Evolutionary conservation across 2,329 filamentous ascomycete genomes (phyloP).

Genomic region (Decorospora gaudefroyi): DNA sequence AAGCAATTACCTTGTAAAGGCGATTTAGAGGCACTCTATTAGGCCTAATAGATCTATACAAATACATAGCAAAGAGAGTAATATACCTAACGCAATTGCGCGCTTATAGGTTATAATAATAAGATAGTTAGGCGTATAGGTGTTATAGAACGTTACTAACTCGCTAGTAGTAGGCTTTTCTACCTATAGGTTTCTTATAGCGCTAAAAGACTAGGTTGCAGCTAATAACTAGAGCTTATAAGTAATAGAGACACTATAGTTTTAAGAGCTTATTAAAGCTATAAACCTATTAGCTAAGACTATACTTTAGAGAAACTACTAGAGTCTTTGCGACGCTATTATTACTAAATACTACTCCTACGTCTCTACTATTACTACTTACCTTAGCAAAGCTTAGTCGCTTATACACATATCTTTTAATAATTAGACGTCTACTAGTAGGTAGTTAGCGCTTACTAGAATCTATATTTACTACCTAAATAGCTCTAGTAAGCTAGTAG

Average conservation of each 20-base stretch:
- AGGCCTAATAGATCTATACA: slow-evolving; percentile 4
- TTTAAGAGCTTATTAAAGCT: not conserved
- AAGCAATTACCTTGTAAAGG: too few relatives aligned
- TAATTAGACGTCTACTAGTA: slow-evolving; percentile 1
- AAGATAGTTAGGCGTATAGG: slow-evolving; percentile 1
- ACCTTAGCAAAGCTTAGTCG: slow-evolving; percentile 7
- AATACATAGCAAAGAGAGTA: slow-evolving; percentile 2
- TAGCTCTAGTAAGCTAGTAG: slow-evolving; percentile 1
- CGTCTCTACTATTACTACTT: not conserved
- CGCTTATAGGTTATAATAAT: slow-evolving; percentile 4
- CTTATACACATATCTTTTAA: slow-evolving; percentile 10
- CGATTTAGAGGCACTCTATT: not conserved
- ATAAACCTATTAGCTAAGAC: not conserved
- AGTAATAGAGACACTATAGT: not conserved
- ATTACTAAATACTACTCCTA: not conserved
- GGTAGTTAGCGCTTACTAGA: slow-evolving; percentile 6
- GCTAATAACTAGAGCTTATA: not conserved
- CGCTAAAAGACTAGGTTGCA: not conserved
- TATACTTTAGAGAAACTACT: not conserved
- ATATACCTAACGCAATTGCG: slow-evolving; percentile 3
- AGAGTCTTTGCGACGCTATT: not conserved
- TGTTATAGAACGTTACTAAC: slow-evolving; percentile 6
- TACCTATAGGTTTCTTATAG: not conserved
- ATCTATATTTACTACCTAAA: slow-evolving; percentile 12
- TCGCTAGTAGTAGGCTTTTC: slow-evolving; percentile 6